Percentiles rank a stretch among this genome's conserved stretches.
These are phyloP conservation scores for Acanthamoeba sp. DNA, from an alignment of 208 protist genomes.

Conservation along the genomic window DNA sequence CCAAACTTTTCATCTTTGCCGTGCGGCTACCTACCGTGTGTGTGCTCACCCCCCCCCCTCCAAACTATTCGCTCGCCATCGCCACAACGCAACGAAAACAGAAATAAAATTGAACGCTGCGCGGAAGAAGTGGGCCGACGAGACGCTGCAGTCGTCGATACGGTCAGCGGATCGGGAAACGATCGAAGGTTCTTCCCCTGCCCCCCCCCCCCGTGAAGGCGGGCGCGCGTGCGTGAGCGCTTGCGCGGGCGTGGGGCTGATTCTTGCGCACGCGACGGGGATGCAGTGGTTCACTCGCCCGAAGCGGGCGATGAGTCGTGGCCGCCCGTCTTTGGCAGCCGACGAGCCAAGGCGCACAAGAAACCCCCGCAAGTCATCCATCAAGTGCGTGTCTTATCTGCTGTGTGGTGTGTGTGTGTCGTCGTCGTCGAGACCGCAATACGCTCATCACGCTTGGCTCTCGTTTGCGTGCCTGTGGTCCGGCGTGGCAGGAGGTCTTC, in stretches of 20 bases:
- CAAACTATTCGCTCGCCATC: too few relatives aligned
- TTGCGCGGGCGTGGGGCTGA: neutral
- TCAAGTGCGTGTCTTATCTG: too few relatives aligned
- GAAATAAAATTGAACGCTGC: neutral
- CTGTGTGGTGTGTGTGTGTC: too few relatives aligned
- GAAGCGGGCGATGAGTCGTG: neutral
- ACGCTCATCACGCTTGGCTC: too few relatives aligned
- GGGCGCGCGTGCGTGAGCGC: too few relatives aligned
- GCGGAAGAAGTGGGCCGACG: constrained; percentile 23
- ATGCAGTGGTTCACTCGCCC: neutral
- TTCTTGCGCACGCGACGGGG: neutral
- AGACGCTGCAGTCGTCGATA: constrained; percentile 33
- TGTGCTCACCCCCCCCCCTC: too few relatives aligned
- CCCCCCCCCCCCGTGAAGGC: too few relatives aligned
- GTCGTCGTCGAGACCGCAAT: too few relatives aligned
- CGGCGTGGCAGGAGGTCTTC: neutral
- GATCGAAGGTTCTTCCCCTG: constrained; percentile 69
- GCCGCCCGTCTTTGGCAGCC: neutral
- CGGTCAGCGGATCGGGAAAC: constrained; percentile 13
- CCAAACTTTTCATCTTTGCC: too few relatives aligned
- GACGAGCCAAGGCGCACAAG: neutral
- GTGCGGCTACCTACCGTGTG: too few relatives aligned
- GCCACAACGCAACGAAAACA: neutral
- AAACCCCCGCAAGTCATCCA: neutral
- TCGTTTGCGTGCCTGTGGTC: too few relatives aligned